Evolutionary conservation across 495 filamentous ascomycete species (phyloP).

Genomic region (Durotheca rogersii): DNA sequence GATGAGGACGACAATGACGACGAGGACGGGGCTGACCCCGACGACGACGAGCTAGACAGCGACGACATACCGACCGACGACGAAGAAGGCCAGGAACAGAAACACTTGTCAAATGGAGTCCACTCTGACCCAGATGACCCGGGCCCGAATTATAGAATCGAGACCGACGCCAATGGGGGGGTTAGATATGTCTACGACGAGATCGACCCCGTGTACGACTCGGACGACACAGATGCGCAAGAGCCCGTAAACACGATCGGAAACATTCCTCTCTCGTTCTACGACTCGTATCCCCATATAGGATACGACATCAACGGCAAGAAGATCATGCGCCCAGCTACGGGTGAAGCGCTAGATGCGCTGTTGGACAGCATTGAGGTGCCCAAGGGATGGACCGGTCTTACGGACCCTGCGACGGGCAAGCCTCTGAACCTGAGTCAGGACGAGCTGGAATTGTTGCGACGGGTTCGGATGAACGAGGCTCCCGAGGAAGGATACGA

Average conservation of each 20-base stretch:
- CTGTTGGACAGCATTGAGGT: constrained; percentile 94
- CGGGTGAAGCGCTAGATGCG: constrained; percentile 90
- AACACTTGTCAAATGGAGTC: constrained; percentile 29
- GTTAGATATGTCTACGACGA: constrained; percentile 67
- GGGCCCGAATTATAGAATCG: constrained; percentile 58
- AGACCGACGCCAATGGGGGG: constrained; percentile 56
- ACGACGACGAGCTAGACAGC: constrained; percentile 54
- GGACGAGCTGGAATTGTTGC: constrained; percentile 85
- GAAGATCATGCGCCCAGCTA: constrained; percentile 93
- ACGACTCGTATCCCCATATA: constrained; percentile 96
- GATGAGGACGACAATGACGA: constrained; percentile 42
- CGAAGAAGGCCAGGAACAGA: constrained; percentile 45
- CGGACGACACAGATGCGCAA: constrained; percentile 84
- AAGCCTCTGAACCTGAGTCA: constrained; percentile 84
- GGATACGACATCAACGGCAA: constrained; percentile 99
- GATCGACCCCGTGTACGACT: constrained; percentile 93
- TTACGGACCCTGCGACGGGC: constrained; percentile 89
- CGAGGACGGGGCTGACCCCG: constrained; percentile 47
- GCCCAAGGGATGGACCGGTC: constrained; percentile 96
- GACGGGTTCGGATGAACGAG: constrained; percentile 88
- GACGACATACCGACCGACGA: constrained; percentile 60
- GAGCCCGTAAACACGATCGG: constrained; percentile 87
- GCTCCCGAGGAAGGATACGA: constrained; percentile 84
- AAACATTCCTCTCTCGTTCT: constrained; percentile 89
- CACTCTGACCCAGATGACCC: constrained; percentile 42